Evolutionary conservation across 2,329 filamentous ascomycete genomes (phyloP).

Genomic region (Scedosporium boydii): DNA sequence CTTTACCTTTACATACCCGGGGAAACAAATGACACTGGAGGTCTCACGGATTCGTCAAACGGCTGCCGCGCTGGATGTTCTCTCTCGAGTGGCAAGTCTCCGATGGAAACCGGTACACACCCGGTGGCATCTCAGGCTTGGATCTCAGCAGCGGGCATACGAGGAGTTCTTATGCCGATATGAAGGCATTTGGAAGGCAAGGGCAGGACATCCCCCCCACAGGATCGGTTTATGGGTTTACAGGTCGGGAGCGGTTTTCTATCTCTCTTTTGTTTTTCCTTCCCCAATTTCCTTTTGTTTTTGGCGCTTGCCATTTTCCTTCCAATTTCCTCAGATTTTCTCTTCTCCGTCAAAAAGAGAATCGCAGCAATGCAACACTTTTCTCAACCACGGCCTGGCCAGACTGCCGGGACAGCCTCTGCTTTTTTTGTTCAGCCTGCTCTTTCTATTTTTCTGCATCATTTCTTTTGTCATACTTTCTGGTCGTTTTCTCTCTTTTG

Average conservation of each 20-base stretch:
- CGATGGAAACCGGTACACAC: neutral
- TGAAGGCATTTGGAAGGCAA: constrained; percentile 2
- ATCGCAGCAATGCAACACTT: constrained; percentile 10
- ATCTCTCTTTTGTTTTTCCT: neutral
- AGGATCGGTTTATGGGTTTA: neutral
- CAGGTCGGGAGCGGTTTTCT: neutral
- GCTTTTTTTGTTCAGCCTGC: constrained; percentile 2
- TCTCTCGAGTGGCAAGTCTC: neutral
- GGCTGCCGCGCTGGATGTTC: neutral
- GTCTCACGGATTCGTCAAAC: constrained; percentile 1
- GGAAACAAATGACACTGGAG: constrained; percentile 1
- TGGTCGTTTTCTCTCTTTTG: neutral
- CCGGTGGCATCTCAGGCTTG: neutral
- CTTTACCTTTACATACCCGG: neutral
- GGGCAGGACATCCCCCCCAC: constrained; percentile 3
- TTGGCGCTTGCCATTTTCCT: neutral
- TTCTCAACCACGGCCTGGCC: constrained; percentile 7
- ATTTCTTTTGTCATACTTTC: neutral
- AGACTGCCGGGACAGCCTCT: constrained; percentile 5
- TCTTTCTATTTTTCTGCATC: neutral
- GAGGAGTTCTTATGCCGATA: neutral
- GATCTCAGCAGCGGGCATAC: constrained; percentile 1
- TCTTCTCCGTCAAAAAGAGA: constrained; percentile 4
- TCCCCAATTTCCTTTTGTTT: neutral
- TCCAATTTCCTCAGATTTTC: neutral